Base-by-base conservation (phyloP, 2,329 filamentous ascomycete species). In the Alternaria brassicicola region DNA sequence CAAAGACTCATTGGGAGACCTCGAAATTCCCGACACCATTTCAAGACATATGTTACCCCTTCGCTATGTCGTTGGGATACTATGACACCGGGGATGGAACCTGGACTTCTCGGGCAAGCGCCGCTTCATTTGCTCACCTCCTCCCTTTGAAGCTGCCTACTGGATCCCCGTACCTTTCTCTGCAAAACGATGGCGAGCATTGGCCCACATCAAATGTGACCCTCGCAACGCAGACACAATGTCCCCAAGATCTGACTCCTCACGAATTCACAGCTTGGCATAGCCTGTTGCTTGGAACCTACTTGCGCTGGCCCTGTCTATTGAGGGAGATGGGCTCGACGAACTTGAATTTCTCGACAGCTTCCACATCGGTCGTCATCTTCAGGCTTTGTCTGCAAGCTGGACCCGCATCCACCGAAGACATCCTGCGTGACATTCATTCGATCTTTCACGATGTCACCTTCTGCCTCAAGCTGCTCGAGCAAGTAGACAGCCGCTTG, bases 261-360 rank as follows among this genome's bases (percentile, higher is more conserved):
- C 80, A 85, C n/a, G 85, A 87, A 57, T 87, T 81, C 47, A 76
- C 79, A 23, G 79, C 85, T 0, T 82, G 82, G 30, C 81, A 84
- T 50, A 75, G 70, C 2, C 67, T 85, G 0, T 65, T 83, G 1
- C 77, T 80, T 0, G 84, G 83, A 0, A 76, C 74, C 10, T 62
- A 71, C 5, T 73, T 81, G 2, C 77, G 82, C 7, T 84, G 83
- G 81, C 66, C 74, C 2, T 76, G 78, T 2, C 76, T 86, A 1
- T 66, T 84, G 0, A 52, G 78, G 0, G 82, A 86, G 58, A 69
- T 86, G 3, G 83, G 77, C 0, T 79, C 81, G 0, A 79, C 83
- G 77, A 83, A 21, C 57, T 48, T 91, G 3, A 88, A 89, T 62
- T 84, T 89, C 61, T 84, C 83, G 47, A 82, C 79, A 2, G 79